Conservation (phyloP, 2,329 filamentous ascomycete genomes). For the Chaetomium olivaceum region DNA sequence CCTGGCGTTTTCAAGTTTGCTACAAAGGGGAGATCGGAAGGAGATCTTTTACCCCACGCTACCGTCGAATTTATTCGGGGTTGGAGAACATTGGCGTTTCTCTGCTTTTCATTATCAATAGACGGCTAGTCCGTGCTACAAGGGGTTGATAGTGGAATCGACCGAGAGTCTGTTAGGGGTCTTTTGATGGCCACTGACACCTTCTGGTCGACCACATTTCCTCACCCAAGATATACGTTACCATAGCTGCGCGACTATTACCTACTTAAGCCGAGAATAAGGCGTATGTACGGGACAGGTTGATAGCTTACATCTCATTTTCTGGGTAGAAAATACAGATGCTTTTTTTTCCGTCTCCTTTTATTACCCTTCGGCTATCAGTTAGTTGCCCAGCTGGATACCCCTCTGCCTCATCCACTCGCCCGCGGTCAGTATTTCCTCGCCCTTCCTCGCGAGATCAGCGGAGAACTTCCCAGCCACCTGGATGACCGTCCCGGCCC, state of each 20-base stretch:
- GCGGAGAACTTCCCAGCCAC: conserved; percentile 29
- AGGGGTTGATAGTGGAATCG: neutral
- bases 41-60: neutral
- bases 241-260: neutral
- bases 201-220: neutral
- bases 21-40: neutral
- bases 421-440: conserved; percentile 16
- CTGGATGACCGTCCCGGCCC: neutral
- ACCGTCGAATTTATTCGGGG: neutral
- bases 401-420: conserved; percentile 25
- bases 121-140: neutral
- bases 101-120: neutral
- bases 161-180: neutral
- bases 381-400: conserved; percentile 20
- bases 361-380: too few relatives aligned
- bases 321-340: neutral
- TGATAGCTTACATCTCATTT: neutral
- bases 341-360: neutral
- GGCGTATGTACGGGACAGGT: neutral
- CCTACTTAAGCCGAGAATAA: neutral
- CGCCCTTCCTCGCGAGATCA: conserved; percentile 3
- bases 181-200: neutral
- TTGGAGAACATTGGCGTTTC: neutral
- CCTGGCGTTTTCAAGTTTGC: neutral
- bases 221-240: neutral